Conservation (phyloP, 192 early-diverging fungal genomes). For the Backusella luteola region DNA sequence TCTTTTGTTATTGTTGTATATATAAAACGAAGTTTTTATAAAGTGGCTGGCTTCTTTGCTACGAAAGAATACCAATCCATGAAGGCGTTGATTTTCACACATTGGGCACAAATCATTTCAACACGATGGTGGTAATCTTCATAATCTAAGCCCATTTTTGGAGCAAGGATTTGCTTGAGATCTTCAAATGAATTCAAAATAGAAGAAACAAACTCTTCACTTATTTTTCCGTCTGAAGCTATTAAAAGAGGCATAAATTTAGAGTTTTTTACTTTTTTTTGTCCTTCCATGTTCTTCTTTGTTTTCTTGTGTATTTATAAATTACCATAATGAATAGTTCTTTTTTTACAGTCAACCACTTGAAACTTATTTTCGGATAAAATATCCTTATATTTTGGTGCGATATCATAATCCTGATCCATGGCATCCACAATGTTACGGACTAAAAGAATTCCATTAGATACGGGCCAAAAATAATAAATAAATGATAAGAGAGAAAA, state of each 20-base stretch:
- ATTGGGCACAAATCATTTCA: constrained; percentile 21
- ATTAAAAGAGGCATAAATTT: neutral
- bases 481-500: neutral
- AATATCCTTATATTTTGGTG: neutral
- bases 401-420: constrained; percentile 15
- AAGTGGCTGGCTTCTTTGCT: neutral
- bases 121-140: constrained; percentile 18
- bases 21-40: neutral
- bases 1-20: neutral
- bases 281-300: neutral
- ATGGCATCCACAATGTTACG: neutral
- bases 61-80: constrained; percentile 16
- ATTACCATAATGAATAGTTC: constrained; percentile 13
- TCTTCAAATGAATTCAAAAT: constrained; percentile 12
- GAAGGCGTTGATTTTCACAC: constrained; percentile 8
- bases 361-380: constrained; percentile 5
- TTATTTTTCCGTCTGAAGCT: constrained; percentile 10
- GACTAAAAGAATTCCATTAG: constrained; percentile 7
- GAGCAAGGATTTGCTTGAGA: neutral
- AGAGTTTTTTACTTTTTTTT: neutral
- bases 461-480: neutral
- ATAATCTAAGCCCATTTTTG: constrained; percentile 8
- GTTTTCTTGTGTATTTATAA: neutral
- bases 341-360: constrained; percentile 19
- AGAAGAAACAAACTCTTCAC: neutral